These are phyloP conservation scores for Paraphoma chrysanthemicola DNA, from an alignment of 2,329 filamentous ascomycete genomes.

Conservation along the genomic window DNA sequence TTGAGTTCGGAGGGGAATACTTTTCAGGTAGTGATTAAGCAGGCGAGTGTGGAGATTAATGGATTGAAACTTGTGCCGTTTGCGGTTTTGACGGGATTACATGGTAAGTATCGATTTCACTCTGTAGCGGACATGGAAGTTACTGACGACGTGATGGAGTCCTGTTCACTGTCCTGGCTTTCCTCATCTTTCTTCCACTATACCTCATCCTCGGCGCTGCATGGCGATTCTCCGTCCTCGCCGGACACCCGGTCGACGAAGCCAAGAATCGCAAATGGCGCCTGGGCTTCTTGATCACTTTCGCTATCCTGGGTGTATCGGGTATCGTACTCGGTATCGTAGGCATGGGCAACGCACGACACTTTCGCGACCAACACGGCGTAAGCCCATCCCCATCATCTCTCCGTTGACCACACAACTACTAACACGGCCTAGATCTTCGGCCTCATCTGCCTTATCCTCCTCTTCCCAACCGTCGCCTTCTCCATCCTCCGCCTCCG, in stretches of 20 bases:
- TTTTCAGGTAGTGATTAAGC: conserved; percentile 26
- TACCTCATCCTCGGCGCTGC: conserved; percentile 35
- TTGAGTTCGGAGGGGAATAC: conserved; percentile 33
- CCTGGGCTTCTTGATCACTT: conserved; percentile 23
- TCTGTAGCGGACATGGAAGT: too few species aligned
- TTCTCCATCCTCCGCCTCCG: conserved; percentile 28
- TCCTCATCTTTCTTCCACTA: conserved; percentile 33
- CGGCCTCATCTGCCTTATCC: conserved; percentile 28
- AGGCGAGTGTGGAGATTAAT: conserved; percentile 29
- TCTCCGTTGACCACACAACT: too few species aligned
- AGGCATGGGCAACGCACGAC: conserved; percentile 31
- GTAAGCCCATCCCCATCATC: conserved; percentile 14
- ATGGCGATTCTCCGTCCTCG: conserved; percentile 31
- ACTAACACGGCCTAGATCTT: conserved; percentile 22
- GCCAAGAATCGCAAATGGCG: conserved; percentile 35
- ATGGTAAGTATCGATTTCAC: too few species aligned
- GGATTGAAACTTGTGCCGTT: conserved; percentile 23
- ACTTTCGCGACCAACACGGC: conserved; percentile 33
- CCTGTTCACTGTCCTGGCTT: conserved; percentile 25
- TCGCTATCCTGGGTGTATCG: conserved; percentile 19
- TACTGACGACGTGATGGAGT: conserved; percentile 12
- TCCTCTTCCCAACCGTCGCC: conserved; percentile 25
- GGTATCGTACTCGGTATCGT: conserved; percentile 33
- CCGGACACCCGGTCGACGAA: conserved; percentile 31
- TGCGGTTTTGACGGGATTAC: conserved; percentile 26